Evolutionary conservation across 2,329 filamentous ascomycete genomes (phyloP).

Genomic region (Ophiostoma fasciatum): DNA sequence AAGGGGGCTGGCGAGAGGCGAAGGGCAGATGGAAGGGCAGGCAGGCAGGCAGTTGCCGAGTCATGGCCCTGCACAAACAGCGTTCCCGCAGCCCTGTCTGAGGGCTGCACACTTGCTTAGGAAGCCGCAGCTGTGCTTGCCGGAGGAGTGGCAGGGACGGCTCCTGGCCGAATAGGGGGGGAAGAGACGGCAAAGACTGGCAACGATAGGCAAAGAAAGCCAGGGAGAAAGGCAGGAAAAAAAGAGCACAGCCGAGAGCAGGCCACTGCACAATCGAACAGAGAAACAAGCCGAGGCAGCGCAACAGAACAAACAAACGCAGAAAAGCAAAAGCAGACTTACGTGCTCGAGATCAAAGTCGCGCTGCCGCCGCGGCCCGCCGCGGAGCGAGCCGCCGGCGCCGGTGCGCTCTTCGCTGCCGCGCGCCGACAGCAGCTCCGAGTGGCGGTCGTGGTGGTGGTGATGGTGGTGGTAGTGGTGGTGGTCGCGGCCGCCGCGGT

Average conservation of each 20-base stretch:
- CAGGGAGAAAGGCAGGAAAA: neutral
- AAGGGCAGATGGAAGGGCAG: too few species aligned
- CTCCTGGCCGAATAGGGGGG: too few species aligned
- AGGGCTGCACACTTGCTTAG: too few species aligned
- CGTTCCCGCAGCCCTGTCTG: too few species aligned
- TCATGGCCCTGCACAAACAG: too few species aligned
- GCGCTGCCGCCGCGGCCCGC: slow-evolving; percentile 59
- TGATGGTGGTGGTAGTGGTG: slow-evolving; percentile 3
- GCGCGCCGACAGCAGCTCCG: slow-evolving; percentile 48
- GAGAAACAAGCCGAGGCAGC: neutral
- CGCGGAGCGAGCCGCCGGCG: slow-evolving; percentile 40
- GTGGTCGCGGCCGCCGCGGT: slow-evolving; percentile 6
- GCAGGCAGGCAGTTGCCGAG: too few species aligned
- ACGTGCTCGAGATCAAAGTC: slow-evolving; percentile 78
- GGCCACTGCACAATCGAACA: neutral
- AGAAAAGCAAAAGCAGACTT: slow-evolving; percentile 20
- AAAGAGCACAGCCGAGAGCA: neutral
- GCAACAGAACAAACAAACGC: neutral
- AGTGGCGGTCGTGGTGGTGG: slow-evolving; percentile 20
- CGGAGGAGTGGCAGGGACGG: too few species aligned
- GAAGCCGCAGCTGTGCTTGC: too few species aligned
- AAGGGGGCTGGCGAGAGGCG: too few species aligned
- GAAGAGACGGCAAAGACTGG: too few species aligned
- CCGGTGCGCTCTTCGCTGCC: slow-evolving; percentile 67
- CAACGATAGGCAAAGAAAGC: neutral